phyloP scores from a whole-genome alignment of 768 basidiomycete genomes.

The Russula dissimulans region DNA sequence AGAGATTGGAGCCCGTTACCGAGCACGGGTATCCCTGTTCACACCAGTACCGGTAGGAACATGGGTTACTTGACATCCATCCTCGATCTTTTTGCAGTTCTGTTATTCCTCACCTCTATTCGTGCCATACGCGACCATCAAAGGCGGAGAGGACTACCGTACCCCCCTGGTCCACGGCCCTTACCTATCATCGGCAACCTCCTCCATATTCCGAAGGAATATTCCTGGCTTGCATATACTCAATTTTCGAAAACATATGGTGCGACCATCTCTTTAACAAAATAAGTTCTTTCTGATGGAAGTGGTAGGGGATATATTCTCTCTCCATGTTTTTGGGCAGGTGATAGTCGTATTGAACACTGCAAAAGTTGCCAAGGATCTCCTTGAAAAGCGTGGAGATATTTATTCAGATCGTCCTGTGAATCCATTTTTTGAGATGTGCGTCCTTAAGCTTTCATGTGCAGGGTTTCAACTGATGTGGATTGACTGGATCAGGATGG shows the following conservation, averaged over 20 bases:
- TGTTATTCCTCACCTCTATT: not conserved
- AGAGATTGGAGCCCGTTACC: too few species aligned
- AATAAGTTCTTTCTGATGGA: not conserved
- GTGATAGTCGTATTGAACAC: slow-evolving; percentile 42
- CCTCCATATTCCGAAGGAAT: not conserved
- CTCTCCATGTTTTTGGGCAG: slow-evolving; percentile 33
- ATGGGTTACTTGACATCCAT: not conserved
- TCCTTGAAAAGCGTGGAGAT: slow-evolving; percentile 44
- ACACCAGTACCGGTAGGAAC: too few species aligned
- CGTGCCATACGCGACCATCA: not conserved
- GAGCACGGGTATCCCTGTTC: too few species aligned
- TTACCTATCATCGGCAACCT: not conserved
- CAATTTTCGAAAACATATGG: not conserved
- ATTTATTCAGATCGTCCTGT: slow-evolving; percentile 16
- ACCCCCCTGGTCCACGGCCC: slow-evolving; percentile 1
- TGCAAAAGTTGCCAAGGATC: slow-evolving; percentile 34
- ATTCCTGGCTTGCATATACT: not conserved
- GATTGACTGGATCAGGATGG: not conserved
- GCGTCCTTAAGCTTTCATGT: not conserved
- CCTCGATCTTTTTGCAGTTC: not conserved
- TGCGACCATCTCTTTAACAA: not conserved
- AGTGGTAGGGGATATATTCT: not conserved
- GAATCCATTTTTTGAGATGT: slow-evolving; percentile 1
- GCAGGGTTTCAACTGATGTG: too few species aligned
- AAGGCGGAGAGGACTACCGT: not conserved